Evolutionary conservation across 2,329 filamentous ascomycete species (phyloP).

Genomic region (Diplodia sapinea): DNA sequence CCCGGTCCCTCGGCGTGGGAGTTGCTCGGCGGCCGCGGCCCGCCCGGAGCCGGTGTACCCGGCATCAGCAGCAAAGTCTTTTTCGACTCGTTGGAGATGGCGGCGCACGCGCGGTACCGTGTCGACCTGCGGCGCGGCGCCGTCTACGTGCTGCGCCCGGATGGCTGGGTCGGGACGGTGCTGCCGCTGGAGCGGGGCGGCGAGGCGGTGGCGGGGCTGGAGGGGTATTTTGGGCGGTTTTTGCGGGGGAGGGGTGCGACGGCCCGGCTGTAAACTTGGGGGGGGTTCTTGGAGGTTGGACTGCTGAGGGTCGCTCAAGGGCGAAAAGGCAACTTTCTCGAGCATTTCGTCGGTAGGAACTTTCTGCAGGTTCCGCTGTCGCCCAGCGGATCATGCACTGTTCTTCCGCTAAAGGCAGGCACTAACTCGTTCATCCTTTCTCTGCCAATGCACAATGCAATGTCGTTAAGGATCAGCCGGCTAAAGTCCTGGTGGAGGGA

Average conservation of each 20-base stretch:
- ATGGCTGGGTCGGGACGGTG: conserved; percentile 43
- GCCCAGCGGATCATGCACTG: no score
- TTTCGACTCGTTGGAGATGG: background rate
- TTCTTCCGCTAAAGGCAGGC: no score
- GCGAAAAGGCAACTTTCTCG: no score
- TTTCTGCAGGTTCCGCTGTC: no score
- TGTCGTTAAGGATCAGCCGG: no score
- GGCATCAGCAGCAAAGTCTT: background rate
- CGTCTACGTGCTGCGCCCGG: conserved; percentile 43
- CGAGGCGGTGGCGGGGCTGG: conserved; percentile 23
- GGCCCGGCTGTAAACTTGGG: no score
- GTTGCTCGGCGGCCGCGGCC: background rate
- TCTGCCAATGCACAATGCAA: no score
- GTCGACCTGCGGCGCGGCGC: conserved; percentile 37
- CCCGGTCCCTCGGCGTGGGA: background rate
- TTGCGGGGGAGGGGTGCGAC: background rate
- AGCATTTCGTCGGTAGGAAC: no score
- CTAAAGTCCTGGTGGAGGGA: no score
- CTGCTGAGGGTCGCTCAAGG: no score
- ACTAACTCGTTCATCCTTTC: no score
- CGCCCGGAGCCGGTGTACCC: background rate
- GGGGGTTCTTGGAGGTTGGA: no score
- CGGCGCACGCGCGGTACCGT: conserved; percentile 39
- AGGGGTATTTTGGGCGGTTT: background rate
- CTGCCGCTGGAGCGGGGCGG: conserved; percentile 30